Conservation (phyloP, 2,329 filamentous ascomycete species). For the Penicillium sp. region DNA sequence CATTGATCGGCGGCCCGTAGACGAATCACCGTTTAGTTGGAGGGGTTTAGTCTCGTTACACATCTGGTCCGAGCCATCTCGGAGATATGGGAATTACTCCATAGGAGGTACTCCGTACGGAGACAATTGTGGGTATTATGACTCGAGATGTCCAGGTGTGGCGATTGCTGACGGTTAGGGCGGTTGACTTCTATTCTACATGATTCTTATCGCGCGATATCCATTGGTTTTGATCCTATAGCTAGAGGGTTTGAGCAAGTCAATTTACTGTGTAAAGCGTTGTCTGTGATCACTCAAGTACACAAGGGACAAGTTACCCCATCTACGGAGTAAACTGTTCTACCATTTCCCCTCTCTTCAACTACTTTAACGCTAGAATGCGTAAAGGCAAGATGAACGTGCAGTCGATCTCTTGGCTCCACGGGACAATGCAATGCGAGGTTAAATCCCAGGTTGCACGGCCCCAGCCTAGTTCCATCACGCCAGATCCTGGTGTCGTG, state of each 20-base stretch:
- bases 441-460: constrained; percentile 27
- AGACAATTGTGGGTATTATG: neutral
- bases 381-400: constrained; percentile 24
- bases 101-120: neutral
- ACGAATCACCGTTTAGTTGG: constrained; percentile 5
- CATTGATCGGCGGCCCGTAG: constrained; percentile 26
- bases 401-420: constrained; percentile 27
- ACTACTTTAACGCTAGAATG: constrained; percentile 8
- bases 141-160: constrained; percentile 1
- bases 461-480: constrained; percentile 9
- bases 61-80: constrained; percentile 18
- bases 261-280: too few relatives aligned
- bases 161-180: constrained; percentile 7
- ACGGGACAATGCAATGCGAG: constrained; percentile 30
- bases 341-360: neutral
- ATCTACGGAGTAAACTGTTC: too few relatives aligned
- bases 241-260: too few relatives aligned
- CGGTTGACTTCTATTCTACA: neutral
- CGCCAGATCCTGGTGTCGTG: constrained; percentile 19
- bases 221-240: too few relatives aligned
- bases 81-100: constrained; percentile 5
- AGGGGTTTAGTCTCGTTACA: constrained; percentile 22
- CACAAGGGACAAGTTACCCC: too few relatives aligned
- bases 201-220: neutral
- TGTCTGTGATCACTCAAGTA: too few relatives aligned